Base-by-base conservation (phyloP, 768 basidiomycete species). In the Suillus tomentosus region DNA sequence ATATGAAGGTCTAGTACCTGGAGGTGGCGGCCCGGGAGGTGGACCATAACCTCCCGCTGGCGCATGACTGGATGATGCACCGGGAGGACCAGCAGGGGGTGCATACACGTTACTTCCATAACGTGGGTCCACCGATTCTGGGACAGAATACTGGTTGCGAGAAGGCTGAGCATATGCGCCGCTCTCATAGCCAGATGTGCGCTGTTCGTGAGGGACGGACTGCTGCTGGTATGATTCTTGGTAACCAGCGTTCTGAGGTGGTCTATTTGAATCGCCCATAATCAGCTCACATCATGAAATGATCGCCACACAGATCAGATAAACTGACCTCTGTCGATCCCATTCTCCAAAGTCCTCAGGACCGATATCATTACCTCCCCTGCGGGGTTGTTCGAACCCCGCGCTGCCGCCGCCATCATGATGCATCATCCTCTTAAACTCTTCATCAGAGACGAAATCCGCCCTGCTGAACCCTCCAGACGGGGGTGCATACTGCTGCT, bases 371-470 rank as follows among this genome's bases (percentile, higher is more conserved):
- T 55, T 15, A 15, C 39, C 47, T 8, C 31, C 36, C 19, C 2
- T 10, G 15, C 22, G 37, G 15, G 47, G 37, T 34, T 9, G 19
- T 19, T 10, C 8, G 15, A 74, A 67, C 54, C 56, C 31, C 31
- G 31, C 59, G 2, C 74, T 71, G 2, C 74, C 73, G 1, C 61
- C 5, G 3, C 27, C 17, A 31, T 27, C 27, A 27, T 27, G 27
- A 27, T 50, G 1, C 53, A 76, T 59, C 68, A 74, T 67, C 58
- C 66, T 65, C 8, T 64, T 22, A 40, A 74, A 68, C 1, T 74
- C 73, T 5, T 53, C 71, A 66, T 74, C 73, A 54, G 73, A 66
- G 58, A 70, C 73, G 54, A 76, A 76, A 68, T 74, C 73, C n/a
- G 53, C 63, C 1, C 66, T 69, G 53, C 64, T 67, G 19, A 73